phyloP scores from a whole-genome alignment of 2,329 filamentous ascomycete genomes.

The Calonectria pseudoreteaudii region DNA sequence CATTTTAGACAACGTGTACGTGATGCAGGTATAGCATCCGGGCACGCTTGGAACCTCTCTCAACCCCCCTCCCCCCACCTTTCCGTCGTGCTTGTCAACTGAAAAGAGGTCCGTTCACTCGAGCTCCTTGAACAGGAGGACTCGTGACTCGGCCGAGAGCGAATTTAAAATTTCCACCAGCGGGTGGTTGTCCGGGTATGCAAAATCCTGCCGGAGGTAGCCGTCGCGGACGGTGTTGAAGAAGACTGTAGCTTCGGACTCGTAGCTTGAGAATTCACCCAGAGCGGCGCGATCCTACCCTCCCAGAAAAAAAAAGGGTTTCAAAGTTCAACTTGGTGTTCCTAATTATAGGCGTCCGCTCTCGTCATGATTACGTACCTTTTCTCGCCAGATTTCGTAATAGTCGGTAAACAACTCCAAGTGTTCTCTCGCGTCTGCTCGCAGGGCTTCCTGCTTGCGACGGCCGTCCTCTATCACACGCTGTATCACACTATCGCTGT shows the following conservation, averaged over 20 bases:
- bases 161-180: background rate
- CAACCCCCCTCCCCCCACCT: background rate
- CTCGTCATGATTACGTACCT: background rate
- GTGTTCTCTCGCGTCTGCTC: background rate
- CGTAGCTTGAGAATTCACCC: background rate
- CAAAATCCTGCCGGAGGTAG: conserved; percentile 1
- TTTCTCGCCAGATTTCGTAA: background rate
- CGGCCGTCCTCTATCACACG: background rate
- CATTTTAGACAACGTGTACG: background rate
- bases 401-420: background rate
- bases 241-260: background rate
- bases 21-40: background rate
- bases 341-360: background rate
- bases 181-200: background rate
- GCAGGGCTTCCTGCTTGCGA: background rate
- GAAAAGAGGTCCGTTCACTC: background rate
- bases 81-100: background rate
- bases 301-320: no score
- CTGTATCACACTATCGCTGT: background rate
- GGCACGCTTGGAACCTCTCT: background rate
- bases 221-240: background rate
- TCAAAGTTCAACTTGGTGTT: background rate
- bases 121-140: background rate
- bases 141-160: background rate
- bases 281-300: background rate